Evolutionary conservation across 371 early-diverging fungal species (phyloP), one percentile per base, ranked within the genome.

Genomic region (Actinomortierella ambigua): DNA sequence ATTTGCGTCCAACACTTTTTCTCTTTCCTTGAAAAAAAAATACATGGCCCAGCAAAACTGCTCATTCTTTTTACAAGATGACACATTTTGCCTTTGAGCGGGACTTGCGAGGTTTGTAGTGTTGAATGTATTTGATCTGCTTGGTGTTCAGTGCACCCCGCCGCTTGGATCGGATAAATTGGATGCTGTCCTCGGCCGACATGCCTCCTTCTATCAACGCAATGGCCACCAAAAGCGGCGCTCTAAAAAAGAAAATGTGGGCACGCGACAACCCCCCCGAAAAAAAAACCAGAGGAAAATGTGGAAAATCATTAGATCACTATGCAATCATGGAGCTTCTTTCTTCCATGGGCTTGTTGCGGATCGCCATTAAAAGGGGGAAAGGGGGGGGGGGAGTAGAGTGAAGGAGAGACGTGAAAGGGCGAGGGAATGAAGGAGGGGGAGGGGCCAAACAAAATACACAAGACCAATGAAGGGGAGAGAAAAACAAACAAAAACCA

Each of bases 201-300:
- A 91, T 88, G 22, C 93, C 93, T 58, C 78, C 77, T 69, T 93
- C 94, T 47, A 94, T 91, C 46, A 93, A 71, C 23, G 95, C 94
- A 47, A 93, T 87, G 18, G 91, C 87, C 9, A 88, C 86, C 20
- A 90, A 60, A 0, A 88, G 87, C 5, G 90, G 90, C 17, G 90
- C 90, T 28, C 90, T 70, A 43, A 34, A 34, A 34, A n/a, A n/a
- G n/a, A n/a, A n/a, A n/a, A n/a, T n/a, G n/a, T n/a, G n/a, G n/a
- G n/a, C n/a, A n/a, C n/a, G n/a, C n/a, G n/a, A n/a, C n/a, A n/a
- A n/a, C n/a, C n/a, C n/a, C n/a, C n/a, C n/a, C n/a, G n/a, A n/a
- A n/a, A n/a, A n/a, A n/a, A n/a, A n/a, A n/a, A n/a, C n/a, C n/a
- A n/a, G n/a, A n/a, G n/a, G n/a, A n/a, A n/a, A n/a, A n/a, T n/a